These are phyloP conservation scores for Schizophyllum commune DNA, from an alignment of 1,284 basidiomycete species.

Conservation along the genomic window DNA sequence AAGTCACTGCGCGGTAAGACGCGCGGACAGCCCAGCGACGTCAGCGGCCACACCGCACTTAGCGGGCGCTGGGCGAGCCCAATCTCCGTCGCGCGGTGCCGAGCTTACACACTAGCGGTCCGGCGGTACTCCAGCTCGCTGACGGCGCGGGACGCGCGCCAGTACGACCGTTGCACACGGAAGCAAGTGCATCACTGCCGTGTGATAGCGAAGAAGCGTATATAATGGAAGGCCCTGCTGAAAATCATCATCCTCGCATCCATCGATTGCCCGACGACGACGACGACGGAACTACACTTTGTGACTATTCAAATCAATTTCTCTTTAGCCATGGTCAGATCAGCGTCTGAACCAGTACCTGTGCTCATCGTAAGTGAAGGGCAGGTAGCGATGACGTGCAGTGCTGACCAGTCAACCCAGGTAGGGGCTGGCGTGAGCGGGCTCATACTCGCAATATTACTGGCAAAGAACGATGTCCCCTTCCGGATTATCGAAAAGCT, in stretches of 20 bases:
- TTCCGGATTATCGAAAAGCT: conserved; percentile 13
- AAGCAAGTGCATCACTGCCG: not conserved
- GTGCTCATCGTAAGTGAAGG: not conserved
- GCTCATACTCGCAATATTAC: conserved; percentile 9
- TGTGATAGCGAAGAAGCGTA: not conserved
- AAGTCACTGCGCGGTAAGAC: no score
- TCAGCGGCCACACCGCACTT: no score
- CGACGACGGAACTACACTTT: not conserved
- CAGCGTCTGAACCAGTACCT: not conserved
- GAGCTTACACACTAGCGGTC: no score
- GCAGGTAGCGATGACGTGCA: not conserved
- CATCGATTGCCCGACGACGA: not conserved
- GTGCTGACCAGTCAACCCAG: not conserved
- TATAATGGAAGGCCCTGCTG: not conserved
- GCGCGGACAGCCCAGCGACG: no score
- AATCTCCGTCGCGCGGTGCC: no score
- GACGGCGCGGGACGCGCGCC: no score
- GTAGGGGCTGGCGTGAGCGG: conserved; percentile 8
- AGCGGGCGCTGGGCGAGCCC: no score
- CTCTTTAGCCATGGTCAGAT: no score
- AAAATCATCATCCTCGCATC: not conserved
- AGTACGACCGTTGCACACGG: not conserved
- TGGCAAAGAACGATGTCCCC: conserved; percentile 11
- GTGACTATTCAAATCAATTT: no score
- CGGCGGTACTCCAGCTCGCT: no score